Base-by-base conservation (phyloP, 331 rosid genomes). In the Malus hybrid region DNA sequence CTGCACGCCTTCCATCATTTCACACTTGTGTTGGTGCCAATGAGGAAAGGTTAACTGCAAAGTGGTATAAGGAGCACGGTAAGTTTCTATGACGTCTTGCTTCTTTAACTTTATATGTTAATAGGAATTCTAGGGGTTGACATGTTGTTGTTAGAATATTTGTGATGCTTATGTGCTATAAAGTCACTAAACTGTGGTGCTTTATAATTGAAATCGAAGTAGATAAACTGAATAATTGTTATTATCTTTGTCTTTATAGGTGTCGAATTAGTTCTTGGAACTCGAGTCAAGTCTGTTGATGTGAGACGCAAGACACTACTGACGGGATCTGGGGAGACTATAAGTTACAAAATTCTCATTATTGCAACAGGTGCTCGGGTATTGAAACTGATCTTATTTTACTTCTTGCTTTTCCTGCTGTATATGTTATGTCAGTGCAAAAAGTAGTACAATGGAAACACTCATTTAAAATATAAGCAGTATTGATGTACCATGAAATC, bases 341-440 rank as follows among this genome's bases (percentile, higher is more conserved):
- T 95, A 73, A 95, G 97, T 83, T 95, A 95, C 90, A 95, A 85
- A 90, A 33, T 86, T 84, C 99, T 95, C 71, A 80, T 95, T 68
- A 76, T 95, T 84, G 99, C 99, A 61, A 90, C 99, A 82, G 99
- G 99, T 86, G 99, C 99, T 82, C 97, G 96, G 99, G 99, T 95
- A 95, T 80, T 86, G 78, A 82, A 80, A 69, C 89, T 82, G 78
- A 74, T 86, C 88, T 84, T 69, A 63, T 59, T 57, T 46, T 3
- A 57, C 33, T 32, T 10, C 4, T 33, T 31, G 63, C 10, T 64
- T 22, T 4, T 70, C 63, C 7, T 31, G 14, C 54, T 56, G 33
- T 44, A 4, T 39, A 60, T 70, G 27, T 32, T 59, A 34, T 12
- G 80, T 27, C 18, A 63, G 7, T 20, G 32, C 55, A 5, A 32